Conservation (phyloP, 2,329 filamentous ascomycete species). For the Xylariaceae sp. region DNA sequence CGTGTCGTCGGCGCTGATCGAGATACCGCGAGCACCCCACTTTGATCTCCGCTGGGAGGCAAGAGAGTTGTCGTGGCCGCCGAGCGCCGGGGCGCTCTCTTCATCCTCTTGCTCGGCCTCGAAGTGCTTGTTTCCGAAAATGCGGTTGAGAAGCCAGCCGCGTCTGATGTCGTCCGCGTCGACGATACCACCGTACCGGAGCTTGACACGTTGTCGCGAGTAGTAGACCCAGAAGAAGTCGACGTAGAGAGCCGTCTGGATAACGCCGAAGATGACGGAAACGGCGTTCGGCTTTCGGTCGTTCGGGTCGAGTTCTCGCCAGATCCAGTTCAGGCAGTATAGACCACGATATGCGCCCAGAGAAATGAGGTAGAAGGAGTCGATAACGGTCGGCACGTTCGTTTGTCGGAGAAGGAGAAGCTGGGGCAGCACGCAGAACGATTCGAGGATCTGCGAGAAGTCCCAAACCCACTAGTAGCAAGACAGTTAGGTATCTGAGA, state of each 20-base stretch:
- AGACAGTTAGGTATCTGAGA: slow-evolving; percentile 1
- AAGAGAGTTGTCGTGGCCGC: slow-evolving; percentile 24
- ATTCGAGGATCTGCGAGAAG: slow-evolving; percentile 89
- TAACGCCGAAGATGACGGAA: slow-evolving; percentile 76
- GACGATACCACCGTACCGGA: slow-evolving; percentile 79
- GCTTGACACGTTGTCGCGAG: slow-evolving; percentile 86
- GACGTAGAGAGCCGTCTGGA: slow-evolving; percentile 84
- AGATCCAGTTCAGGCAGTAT: slow-evolving; percentile 90
- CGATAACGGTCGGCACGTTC: slow-evolving; percentile 91
- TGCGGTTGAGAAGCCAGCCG: slow-evolving; percentile 75
- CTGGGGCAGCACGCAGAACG: slow-evolving; percentile 83
- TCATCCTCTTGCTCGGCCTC: slow-evolving; percentile 54
- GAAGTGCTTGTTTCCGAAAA: slow-evolving; percentile 59
- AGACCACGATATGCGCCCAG: slow-evolving; percentile 83
- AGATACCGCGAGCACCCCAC: slow-evolving; percentile 62
- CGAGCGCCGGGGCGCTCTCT: slow-evolving; percentile 49
- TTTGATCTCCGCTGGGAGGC: slow-evolving; percentile 41
- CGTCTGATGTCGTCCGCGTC: slow-evolving; percentile 83
- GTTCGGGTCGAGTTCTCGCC: slow-evolving; percentile 56
- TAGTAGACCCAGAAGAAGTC: slow-evolving; percentile 99
- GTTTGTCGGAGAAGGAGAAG: slow-evolving; percentile 88
- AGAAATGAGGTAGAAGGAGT: slow-evolving; percentile 89
- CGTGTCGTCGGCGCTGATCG: slow-evolving; percentile 60
- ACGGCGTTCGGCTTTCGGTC: slow-evolving; percentile 61
- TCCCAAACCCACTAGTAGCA: slow-evolving; percentile 65